phyloP scores from a whole-genome alignment of 2,329 filamentous ascomycete species.

The Albophoma yamanashiensis region DNA sequence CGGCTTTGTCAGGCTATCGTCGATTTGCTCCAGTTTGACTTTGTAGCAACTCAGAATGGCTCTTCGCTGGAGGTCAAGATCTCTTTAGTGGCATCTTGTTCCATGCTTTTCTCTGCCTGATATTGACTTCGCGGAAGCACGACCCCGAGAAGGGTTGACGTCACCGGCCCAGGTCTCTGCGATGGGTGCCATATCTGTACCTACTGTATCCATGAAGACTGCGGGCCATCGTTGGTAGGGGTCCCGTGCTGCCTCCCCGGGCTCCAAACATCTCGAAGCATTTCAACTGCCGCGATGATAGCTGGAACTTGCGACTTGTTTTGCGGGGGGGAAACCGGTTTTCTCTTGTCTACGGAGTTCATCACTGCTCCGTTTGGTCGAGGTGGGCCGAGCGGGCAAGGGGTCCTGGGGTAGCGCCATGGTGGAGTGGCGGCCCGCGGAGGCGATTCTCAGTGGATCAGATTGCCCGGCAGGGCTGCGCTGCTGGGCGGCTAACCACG shows the following conservation, averaged over 20 bases:
- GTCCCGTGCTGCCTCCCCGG: background rate
- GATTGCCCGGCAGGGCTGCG: background rate
- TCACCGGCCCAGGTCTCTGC: background rate
- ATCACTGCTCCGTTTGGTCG: background rate
- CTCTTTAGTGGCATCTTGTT: no score
- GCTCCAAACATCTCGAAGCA: background rate
- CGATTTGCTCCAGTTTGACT: no score
- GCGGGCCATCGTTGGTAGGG: background rate
- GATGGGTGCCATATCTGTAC: no score
- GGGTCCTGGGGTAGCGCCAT: background rate
- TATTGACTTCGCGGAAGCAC: no score
- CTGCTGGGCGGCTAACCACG: background rate
- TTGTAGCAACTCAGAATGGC: no score
- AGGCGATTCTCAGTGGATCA: background rate
- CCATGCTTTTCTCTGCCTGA: no score
- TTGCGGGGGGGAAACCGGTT: background rate
- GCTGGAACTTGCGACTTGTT: background rate
- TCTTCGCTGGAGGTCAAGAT: no score
- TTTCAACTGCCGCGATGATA: background rate
- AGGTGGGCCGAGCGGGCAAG: background rate
- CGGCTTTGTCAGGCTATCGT: no score
- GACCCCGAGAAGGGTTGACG: background rate
- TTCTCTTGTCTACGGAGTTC: background rate
- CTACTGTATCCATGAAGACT: background rate
- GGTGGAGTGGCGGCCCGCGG: background rate